These are phyloP conservation scores for Graphilbum fragrans DNA, from an alignment of 2,329 filamentous ascomycete species.

Conservation along the genomic window DNA sequence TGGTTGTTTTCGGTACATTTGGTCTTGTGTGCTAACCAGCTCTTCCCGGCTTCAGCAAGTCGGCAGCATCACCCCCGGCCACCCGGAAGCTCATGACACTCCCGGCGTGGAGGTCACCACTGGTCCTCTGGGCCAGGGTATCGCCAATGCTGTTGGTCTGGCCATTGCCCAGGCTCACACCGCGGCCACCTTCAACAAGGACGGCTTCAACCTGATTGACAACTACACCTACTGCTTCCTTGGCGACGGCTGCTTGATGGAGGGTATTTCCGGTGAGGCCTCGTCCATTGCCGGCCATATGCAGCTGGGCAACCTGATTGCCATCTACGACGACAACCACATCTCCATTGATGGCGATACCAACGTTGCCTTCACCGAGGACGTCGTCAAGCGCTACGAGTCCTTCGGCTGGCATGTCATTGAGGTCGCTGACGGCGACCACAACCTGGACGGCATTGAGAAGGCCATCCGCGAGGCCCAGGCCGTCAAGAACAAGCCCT, in stretches of 20 bases:
- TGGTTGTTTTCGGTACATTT: background rate
- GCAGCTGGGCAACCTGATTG: slow-evolving; percentile 94
- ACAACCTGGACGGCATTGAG: slow-evolving; percentile 79
- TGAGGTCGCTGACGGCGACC: slow-evolving; percentile 76
- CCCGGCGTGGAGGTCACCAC: slow-evolving; percentile 97
- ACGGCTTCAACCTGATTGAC: slow-evolving; percentile 78
- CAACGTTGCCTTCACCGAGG: slow-evolving; percentile 93
- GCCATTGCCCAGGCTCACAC: slow-evolving; percentile 93
- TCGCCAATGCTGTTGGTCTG: slow-evolving; percentile 93
- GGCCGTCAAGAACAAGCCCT: slow-evolving; percentile 89
- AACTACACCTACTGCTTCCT: slow-evolving; percentile 98
- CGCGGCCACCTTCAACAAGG: slow-evolving; percentile 90
- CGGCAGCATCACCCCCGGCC: slow-evolving; percentile 77
- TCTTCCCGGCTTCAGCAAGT: slow-evolving; percentile 24
- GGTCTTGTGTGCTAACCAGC: background rate
- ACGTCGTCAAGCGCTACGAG: slow-evolving; percentile 90
- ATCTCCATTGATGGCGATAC: slow-evolving; percentile 93
- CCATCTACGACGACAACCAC: slow-evolving; percentile 97
- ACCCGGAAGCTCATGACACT: slow-evolving; percentile 94
- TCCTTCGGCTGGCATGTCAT: slow-evolving; percentile 92
- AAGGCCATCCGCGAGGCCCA: slow-evolving; percentile 75
- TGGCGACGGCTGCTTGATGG: slow-evolving; percentile 97
- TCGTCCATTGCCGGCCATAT: slow-evolving; percentile 88
- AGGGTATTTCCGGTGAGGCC: slow-evolving; percentile 91
- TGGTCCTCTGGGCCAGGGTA: slow-evolving; percentile 92